Conservation (phyloP, 2,329 filamentous ascomycete genomes). For the Aspergillus oerlinghausenensis region DNA sequence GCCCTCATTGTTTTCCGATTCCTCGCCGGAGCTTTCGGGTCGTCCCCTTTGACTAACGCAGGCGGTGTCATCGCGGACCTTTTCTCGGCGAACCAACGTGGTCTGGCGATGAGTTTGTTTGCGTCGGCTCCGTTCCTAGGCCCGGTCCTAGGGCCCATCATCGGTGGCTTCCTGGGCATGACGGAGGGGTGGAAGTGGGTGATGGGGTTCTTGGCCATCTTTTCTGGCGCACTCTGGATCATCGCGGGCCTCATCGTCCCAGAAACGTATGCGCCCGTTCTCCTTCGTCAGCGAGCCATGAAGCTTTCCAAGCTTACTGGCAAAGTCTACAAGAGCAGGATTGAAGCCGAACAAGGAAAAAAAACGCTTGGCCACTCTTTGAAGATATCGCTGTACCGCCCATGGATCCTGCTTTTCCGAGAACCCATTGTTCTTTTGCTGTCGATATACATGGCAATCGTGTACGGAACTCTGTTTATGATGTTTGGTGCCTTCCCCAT, state of each 20-base stretch:
- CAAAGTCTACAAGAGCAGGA: slow-evolving; percentile 43
- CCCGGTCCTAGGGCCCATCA: slow-evolving; percentile 60
- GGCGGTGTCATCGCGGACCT: slow-evolving; percentile 61
- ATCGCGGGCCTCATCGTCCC: slow-evolving; percentile 26
- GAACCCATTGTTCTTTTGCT: slow-evolving; percentile 40
- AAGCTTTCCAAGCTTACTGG: slow-evolving; percentile 47
- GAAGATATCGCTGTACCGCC: slow-evolving; percentile 47
- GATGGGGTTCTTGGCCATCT: slow-evolving; percentile 57
- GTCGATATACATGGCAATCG: slow-evolving; percentile 26
- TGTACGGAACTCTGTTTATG: slow-evolving; percentile 29
- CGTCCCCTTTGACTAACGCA: slow-evolving; percentile 58
- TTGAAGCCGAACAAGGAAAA: slow-evolving; percentile 40
- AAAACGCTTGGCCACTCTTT: slow-evolving; percentile 36
- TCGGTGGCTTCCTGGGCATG: slow-evolving; percentile 62
- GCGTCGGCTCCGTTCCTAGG: slow-evolving; percentile 65
- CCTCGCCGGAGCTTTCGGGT: slow-evolving; percentile 60
- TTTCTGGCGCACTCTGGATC: slow-evolving; percentile 57
- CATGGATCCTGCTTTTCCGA: slow-evolving; percentile 45
- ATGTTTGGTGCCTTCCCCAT: slow-evolving; percentile 29
- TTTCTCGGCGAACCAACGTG: slow-evolving; percentile 51
- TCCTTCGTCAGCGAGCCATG: slow-evolving; percentile 48
- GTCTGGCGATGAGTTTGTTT: slow-evolving; percentile 59
- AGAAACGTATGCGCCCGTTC: slow-evolving; percentile 46
- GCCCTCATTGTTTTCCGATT: slow-evolving; percentile 64
- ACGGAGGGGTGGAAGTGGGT: slow-evolving; percentile 67